Base-by-base conservation (phyloP, 2,329 filamentous ascomycete genomes). In the Chrysoporthe deuterocubensis region DNA sequence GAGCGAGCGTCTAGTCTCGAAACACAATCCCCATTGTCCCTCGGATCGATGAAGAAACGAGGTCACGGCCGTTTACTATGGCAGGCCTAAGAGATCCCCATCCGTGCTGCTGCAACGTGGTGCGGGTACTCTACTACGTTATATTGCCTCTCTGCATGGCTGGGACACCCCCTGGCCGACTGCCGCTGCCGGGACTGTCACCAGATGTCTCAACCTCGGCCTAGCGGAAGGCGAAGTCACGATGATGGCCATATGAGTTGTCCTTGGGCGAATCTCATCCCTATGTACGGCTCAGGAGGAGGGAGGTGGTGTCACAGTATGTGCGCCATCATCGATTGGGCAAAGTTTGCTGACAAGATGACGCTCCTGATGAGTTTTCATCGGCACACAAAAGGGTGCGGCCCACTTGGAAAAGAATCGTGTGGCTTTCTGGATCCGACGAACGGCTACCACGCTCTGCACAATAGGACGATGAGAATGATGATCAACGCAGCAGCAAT, bases 21-120 rank as follows among this genome's bases (percentile, higher is more conserved):
- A 65, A 59, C 54, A 65, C 63, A 59, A 52, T 60, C n/a, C 21
- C 52, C 42, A 68, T 66, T 68, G 44, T 68, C 57, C 44, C 44
- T 14, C 43, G 43, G 9, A 3, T 54, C 46, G 26, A 34, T 58
- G 64, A 52, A 57, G 56, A 46, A 61, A 59, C 46, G 56, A 40
- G 42, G 14, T 34, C 57, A 34, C n/a, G 62, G 44, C 57, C 26
- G 32, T 42, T 34, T n/a, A 46, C 18, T 63, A 46, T 52, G 46
- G 46, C 34, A 46, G 13, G 26, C 61, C 37, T 9, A 9, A 40
- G 34, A 18, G 26, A 37, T 18, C 32, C 26, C 34, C 61, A 6
- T 42, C 46, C 18, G 52, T 54, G 61, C 50, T 54, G 48, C 34
- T 54, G 44, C 44, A 4, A 46, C 44, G 14, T 40, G 9, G 37